phyloP scores from a whole-genome alignment of 805 yeast genomes.

The Barnettozyma pratensis region DNA sequence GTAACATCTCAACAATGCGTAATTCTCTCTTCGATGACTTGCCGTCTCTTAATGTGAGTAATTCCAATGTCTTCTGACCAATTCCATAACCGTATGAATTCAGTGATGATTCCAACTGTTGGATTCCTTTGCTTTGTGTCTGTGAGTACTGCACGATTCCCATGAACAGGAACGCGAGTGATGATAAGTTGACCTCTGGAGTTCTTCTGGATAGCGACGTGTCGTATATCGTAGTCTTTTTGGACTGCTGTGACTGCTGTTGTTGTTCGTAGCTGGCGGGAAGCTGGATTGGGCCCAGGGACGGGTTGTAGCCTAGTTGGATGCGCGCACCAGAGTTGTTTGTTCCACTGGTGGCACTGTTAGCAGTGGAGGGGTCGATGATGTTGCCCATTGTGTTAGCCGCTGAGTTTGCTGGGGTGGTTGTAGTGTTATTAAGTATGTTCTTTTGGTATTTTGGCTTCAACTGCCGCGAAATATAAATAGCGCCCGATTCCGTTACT shows the following conservation, averaged over 20 bases:
- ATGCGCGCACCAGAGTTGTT: neutral
- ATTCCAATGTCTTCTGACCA: conserved; percentile 67
- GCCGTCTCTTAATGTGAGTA: conserved; percentile 65
- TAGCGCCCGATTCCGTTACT: neutral
- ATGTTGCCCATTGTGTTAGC: neutral
- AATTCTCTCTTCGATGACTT: conserved; percentile 61
- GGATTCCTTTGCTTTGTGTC: conserved; percentile 56
- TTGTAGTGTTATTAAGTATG: neutral
- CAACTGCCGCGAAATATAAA: neutral
- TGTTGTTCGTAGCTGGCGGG: conserved; percentile 22
- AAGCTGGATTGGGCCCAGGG: conserved; percentile 25
- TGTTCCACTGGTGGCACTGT: neutral
- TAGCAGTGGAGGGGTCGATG: conserved; percentile 4
- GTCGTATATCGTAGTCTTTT: conserved; percentile 48
- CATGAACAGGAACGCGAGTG: conserved; percentile 64
- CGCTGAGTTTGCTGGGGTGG: neutral
- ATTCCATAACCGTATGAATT: conserved; percentile 74
- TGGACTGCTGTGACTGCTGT: conserved; percentile 10
- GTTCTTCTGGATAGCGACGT: conserved; percentile 60
- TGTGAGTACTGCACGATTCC: conserved; percentile 67
- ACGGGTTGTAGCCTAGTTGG: conserved; percentile 24
- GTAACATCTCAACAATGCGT: conserved; percentile 60
- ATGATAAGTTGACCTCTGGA: conserved; percentile 60
- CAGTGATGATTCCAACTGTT: conserved; percentile 56
- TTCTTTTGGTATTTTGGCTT: neutral